Base-by-base conservation (phyloP, 768 basidiomycete species). In the Dioszegia hungarica region DNA sequence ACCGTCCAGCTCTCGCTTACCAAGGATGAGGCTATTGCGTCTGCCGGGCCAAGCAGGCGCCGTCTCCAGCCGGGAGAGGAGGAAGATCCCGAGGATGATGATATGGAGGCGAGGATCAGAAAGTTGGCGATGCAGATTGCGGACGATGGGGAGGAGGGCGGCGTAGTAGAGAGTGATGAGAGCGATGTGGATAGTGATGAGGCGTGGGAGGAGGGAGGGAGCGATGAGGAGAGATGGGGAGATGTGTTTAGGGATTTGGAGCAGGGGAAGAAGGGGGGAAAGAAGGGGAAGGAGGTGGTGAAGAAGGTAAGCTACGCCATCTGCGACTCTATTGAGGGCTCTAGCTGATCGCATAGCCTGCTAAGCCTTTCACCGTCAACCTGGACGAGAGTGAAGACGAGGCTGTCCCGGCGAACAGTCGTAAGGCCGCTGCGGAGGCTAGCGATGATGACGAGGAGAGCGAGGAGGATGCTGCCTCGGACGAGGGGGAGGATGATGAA, bases 321-420 rank as follows among this genome's bases (percentile, higher is more conserved):
- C 2, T 29, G 38, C n/a, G 39, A 48, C 28, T n/a, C 5, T 52
- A 43, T 19, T 8, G 5, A 53, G 20, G 20, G 15, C 20, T 22
- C 5, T 5, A 41, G 54, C 40, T 49, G 54, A 61, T 44, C 24
- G 8, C 15, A 4, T 40, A 73, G 71, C 60, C 68, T 4, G 61
- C 66, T 2, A 73, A 65, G 48, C 72, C 69, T 0, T 43, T 70
- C 20, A 67, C 59, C 22, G 67, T 68, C 36, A 63, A 78, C 0
- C 79, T 80, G 2, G 81, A 81, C 22, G 81, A 81, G 28, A 79
- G 79, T 19, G 80, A 82, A 2, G 80, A 79, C 43, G 79, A 78
- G 31, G 44, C 36, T 75, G 80, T 10, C 66, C 75, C 33, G 65
- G 57, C 45, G 68, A 68, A 73, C 28, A 79, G 81, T 44, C 70